phyloP scores from a whole-genome alignment of 2,329 filamentous ascomycete genomes.

The Aspergillus transmontanensis region DNA sequence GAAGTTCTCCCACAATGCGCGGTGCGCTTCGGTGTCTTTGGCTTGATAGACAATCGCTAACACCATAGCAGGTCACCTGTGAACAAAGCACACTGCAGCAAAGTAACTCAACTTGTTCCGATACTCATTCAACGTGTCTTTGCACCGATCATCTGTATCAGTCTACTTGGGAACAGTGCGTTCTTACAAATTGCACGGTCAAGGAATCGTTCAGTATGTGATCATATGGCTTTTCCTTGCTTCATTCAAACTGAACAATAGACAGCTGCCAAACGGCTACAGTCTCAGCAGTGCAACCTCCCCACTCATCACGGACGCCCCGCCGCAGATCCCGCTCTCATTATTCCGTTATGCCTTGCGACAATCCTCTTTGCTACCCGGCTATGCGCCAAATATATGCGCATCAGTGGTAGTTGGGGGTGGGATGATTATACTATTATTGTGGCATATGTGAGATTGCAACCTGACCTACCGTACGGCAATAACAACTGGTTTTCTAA shows the following conservation, averaged over 20 bases:
- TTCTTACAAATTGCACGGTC: slow-evolving; percentile 1
- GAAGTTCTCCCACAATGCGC: background rate
- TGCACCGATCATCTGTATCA: slow-evolving; percentile 4
- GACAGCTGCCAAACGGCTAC: slow-evolving; percentile 10
- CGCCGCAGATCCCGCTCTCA: slow-evolving; percentile 14
- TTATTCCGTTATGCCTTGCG: slow-evolving; percentile 17
- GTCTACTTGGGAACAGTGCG: slow-evolving; percentile 2
- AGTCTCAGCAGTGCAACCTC: slow-evolving; percentile 12
- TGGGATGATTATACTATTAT: slow-evolving; percentile 20
- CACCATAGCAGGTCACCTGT: background rate
- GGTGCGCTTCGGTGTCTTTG: background rate
- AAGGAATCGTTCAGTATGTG: slow-evolving; percentile 13
- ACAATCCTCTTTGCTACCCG: slow-evolving; percentile 17
- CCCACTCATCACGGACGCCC: slow-evolving; percentile 11
- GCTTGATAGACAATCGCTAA: background rate
- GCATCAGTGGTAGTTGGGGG: slow-evolving; percentile 20
- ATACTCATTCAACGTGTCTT: slow-evolving; percentile 2
- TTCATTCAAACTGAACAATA: background rate
- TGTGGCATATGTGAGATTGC: slow-evolving; percentile 17
- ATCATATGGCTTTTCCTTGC: no score
- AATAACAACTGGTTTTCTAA: background rate
- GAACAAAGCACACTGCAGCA: background rate
- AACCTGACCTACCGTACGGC: background rate
- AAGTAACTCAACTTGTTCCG: background rate
- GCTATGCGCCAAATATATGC: slow-evolving; percentile 13